Conservation (phyloP, 805 yeast species). For the Kodamaea lidongshanica region DNA sequence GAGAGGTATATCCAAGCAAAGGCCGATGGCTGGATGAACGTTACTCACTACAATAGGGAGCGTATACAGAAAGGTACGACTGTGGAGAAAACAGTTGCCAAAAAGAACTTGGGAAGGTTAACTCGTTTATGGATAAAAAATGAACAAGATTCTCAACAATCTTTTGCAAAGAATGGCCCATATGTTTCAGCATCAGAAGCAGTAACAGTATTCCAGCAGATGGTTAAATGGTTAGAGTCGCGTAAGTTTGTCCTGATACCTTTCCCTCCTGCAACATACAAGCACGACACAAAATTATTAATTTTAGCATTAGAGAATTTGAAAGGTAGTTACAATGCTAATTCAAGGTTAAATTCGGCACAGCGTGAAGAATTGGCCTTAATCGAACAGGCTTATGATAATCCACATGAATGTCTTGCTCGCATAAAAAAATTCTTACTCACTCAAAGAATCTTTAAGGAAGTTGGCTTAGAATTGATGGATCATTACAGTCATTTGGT, state of each 20-base stretch:
- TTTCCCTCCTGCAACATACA: slow-evolving; percentile 86
- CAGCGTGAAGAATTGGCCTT: slow-evolving; percentile 91
- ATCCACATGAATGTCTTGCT: slow-evolving; percentile 87
- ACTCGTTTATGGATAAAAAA: slow-evolving; percentile 88
- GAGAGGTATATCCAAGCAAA: slow-evolving; percentile 88
- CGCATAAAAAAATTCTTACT: slow-evolving; percentile 75
- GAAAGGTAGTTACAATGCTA: slow-evolving; percentile 65
- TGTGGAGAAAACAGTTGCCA: slow-evolving; percentile 90
- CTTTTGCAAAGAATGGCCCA: slow-evolving; percentile 80
- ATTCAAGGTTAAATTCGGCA: slow-evolving; percentile 71
- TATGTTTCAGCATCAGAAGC: slow-evolving; percentile 83
- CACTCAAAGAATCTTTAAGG: slow-evolving; percentile 90
- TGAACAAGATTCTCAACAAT: slow-evolving; percentile 84
- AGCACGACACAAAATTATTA: slow-evolving; percentile 86
- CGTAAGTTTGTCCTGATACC: slow-evolving; percentile 82
- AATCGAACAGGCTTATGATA: slow-evolving; percentile 94
- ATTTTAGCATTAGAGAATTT: slow-evolving; percentile 84
- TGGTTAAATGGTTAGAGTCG: slow-evolving; percentile 88
- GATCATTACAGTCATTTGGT: slow-evolving; percentile 78
- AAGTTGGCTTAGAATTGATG: slow-evolving; percentile 80
- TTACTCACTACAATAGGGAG: slow-evolving; percentile 88
- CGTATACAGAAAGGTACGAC: slow-evolving; percentile 83
- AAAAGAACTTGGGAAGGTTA: slow-evolving; percentile 85
- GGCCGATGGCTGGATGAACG: slow-evolving; percentile 94
- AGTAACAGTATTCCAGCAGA: slow-evolving; percentile 73